A percentile compares a stretch with the other conserved stretches of the same genome.
These are phyloP conservation scores for Neurospora tetrasperma DNA, from an alignment of 495 filamentous ascomycete genomes.

Conservation along the genomic window DNA sequence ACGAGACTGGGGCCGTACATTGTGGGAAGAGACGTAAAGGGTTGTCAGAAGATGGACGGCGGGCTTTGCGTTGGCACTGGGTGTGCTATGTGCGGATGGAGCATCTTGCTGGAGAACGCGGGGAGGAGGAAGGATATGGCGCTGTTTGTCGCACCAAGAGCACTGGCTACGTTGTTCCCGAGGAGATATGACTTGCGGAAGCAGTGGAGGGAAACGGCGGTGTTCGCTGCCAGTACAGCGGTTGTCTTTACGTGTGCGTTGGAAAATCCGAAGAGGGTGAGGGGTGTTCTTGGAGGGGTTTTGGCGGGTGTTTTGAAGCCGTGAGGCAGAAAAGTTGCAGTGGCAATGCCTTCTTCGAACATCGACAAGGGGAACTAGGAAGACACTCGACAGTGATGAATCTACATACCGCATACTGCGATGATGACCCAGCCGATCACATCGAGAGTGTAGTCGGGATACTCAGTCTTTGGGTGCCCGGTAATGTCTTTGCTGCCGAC, in stretches of 20 bases:
- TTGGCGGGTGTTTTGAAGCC: constrained; percentile 42
- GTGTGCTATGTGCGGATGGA: constrained; percentile 77
- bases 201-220: constrained; percentile 64
- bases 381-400: background rate
- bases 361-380: background rate
- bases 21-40: constrained; percentile 37
- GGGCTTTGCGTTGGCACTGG: constrained; percentile 68
- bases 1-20: constrained; percentile 69
- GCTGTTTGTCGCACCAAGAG: constrained; percentile 78
- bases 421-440: background rate
- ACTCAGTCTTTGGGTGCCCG: background rate
- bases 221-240: constrained; percentile 65
- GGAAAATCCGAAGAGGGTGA: constrained; percentile 54
- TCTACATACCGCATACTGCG: background rate
- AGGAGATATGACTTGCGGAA: constrained; percentile 57
- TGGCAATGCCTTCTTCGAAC: background rate
- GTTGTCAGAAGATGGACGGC: constrained; percentile 36
- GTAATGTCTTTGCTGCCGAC: background rate
- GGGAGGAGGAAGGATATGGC: constrained; percentile 66
- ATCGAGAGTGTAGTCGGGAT: background rate
- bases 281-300: constrained; percentile 65
- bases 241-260: constrained; percentile 62
- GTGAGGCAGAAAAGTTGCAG: background rate
- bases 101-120: constrained; percentile 62
- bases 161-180: constrained; percentile 67